Conservation (phyloP, 305 asterid species). For the Andrographis paniculata region DNA sequence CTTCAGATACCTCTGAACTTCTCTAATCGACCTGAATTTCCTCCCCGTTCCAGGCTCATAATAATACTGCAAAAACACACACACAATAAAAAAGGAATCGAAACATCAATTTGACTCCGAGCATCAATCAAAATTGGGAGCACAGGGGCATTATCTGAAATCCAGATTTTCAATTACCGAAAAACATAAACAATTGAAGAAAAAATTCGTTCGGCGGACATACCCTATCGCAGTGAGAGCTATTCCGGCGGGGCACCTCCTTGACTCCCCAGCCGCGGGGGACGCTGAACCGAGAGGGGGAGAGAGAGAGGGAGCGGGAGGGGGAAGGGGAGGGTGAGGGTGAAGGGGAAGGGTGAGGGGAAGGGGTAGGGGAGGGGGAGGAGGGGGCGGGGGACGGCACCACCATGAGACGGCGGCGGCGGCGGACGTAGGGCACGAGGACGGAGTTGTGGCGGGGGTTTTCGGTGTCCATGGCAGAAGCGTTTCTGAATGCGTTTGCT, state of each 20-base stretch:
- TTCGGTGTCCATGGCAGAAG: constrained; percentile 14
- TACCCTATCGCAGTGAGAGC: constrained; percentile 59
- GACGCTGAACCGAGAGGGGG: constrained; percentile 20
- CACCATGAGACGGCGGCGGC: too few species aligned
- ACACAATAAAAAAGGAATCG: too few species aligned
- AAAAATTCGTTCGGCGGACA: neutral
- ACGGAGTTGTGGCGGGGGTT: constrained; percentile 18
- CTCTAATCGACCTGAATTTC: constrained; percentile 56
- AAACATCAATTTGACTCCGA: too few species aligned
- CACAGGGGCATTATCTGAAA: neutral
- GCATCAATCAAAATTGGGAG: too few species aligned
- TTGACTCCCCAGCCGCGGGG: constrained; percentile 60
- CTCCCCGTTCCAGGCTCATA: constrained; percentile 62
- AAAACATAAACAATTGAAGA: neutral
- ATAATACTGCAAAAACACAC: constrained; percentile 56
- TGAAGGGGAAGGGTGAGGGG: constrained; percentile 20
- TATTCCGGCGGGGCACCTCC: constrained; percentile 46
- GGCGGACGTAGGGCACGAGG: constrained; percentile 24
- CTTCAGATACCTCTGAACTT: constrained; percentile 40
- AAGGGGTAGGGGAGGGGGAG: constrained; percentile 13
- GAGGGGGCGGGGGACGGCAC: constrained; percentile 20
- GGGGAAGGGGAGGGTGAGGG: constrained; percentile 16
- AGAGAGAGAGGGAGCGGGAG: constrained; percentile 16
- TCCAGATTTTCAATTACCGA: neutral
- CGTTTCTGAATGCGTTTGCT: too few species aligned